Percentiles rank a stretch among this genome's conserved stretches.
Conservation (phyloP, 192 early-diverging fungal genomes). For the Coemansia sp. region DNA sequence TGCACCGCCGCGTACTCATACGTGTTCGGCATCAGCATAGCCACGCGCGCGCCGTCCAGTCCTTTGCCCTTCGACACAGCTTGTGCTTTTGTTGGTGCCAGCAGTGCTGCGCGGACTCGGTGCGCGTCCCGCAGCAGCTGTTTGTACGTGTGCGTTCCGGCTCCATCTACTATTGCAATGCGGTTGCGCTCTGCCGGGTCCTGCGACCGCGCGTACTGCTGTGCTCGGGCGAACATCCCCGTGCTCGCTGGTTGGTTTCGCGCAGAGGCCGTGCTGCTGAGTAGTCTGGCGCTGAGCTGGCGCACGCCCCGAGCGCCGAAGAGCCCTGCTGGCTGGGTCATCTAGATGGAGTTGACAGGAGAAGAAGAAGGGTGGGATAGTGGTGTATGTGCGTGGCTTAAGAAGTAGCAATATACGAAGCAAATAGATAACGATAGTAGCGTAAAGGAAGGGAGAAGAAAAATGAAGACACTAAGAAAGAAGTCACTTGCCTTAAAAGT, state of each 20-base stretch:
- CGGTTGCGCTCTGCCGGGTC: conserved; percentile 10
- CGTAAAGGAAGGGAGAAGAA: no score
- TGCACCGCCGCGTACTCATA: conserved; percentile 69
- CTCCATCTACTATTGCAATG: conserved; percentile 41
- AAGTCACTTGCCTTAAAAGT: no score
- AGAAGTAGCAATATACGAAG: no score
- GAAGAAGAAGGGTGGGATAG: not conserved
- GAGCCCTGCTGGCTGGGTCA: not conserved
- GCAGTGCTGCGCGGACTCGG: conserved; percentile 33
- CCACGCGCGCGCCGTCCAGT: conserved; percentile 34
- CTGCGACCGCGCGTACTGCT: conserved; percentile 22
- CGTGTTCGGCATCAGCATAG: conserved; percentile 56
- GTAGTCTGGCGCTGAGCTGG: not conserved
- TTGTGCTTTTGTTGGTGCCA: no score
- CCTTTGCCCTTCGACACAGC: conserved; percentile 12
- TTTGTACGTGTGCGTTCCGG: conserved; percentile 41
- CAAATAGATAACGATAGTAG: no score
- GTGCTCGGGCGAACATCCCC: conserved; percentile 43
- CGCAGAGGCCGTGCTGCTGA: not conserved
- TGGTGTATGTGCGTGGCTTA: no score
- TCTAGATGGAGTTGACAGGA: not conserved
- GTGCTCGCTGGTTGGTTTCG: conserved; percentile 26
- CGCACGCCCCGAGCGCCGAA: not conserved
- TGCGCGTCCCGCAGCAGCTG: conserved; percentile 43
- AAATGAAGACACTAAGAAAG: no score